Percentiles rank a stretch among this genome's conserved stretches.
Conservation (phyloP, 1,139 yeast genomes). For the Sugiyamaella japonica region DNA sequence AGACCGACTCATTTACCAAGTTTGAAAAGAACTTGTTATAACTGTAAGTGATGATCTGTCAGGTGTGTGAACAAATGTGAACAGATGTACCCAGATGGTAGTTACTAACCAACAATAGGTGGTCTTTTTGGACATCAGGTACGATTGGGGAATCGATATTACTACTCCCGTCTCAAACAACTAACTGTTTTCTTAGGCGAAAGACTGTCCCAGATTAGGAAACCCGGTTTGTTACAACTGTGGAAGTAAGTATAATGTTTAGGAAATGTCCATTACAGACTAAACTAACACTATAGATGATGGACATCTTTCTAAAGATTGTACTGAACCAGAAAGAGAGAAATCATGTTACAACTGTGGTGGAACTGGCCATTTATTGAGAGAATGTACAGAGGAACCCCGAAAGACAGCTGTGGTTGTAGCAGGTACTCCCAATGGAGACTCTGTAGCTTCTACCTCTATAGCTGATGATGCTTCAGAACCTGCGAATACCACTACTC, state of each 20-base stretch:
- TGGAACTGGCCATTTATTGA: conserved; percentile 78
- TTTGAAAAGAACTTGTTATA: conserved; percentile 35
- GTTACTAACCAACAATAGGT: conserved; percentile 30
- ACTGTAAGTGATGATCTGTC: conserved; percentile 28
- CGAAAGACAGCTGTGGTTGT: conserved; percentile 21
- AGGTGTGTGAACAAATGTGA: not conserved
- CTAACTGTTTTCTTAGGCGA: conserved; percentile 32
- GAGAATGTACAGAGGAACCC: conserved; percentile 47
- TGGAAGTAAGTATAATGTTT: conserved; percentile 30
- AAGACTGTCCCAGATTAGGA: conserved; percentile 41
- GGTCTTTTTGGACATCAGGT: conserved; percentile 41
- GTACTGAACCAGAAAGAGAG: conserved; percentile 48
- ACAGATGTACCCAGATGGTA: not conserved
- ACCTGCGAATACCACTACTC: not conserved
- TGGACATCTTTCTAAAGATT: conserved; percentile 83
- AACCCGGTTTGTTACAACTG: conserved; percentile 42
- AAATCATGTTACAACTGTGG: conserved; percentile 79
- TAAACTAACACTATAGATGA: conserved; percentile 22
- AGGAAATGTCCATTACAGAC: not conserved
- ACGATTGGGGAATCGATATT: too few relatives aligned
- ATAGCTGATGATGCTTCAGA: conserved; percentile 9
- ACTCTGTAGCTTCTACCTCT: conserved; percentile 27
- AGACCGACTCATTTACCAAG: conserved; percentile 23
- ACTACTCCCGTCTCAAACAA: not conserved
- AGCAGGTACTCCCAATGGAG: conserved; percentile 20